phyloP scores from a whole-genome alignment of 441 rosid genomes.

The Populus hybrid region DNA sequence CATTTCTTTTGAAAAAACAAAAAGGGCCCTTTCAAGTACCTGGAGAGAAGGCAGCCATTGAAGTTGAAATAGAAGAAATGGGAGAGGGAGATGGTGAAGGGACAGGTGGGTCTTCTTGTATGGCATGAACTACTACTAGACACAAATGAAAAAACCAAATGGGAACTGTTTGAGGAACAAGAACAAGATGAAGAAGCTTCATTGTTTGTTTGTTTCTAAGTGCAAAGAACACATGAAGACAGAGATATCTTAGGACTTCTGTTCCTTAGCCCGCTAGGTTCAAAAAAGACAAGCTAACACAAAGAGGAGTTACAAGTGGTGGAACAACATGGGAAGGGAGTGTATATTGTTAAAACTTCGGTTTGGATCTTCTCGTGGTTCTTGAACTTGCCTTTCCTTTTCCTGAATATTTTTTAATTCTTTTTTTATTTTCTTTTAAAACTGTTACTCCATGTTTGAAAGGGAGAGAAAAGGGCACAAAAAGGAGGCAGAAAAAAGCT shows the following conservation, averaged over 20 bases:
- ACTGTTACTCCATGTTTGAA: not conserved
- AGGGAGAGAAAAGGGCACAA: conserved; percentile 1
- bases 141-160: conserved; percentile 27
- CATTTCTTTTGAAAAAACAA: not conserved
- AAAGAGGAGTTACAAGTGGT: conserved; percentile 1
- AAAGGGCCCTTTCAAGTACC: conserved; percentile 32
- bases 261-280: conserved; percentile 15
- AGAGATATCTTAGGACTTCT: not conserved
- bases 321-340: not conserved
- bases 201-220: conserved; percentile 20
- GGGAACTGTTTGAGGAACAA: conserved; percentile 35
- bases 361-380: conserved; percentile 10
- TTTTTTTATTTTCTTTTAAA: not conserved
- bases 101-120: conserved; percentile 25
- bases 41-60: conserved; percentile 62
- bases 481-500: conserved; percentile 14
- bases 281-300: not conserved
- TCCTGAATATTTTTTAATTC: not conserved
- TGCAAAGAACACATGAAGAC: conserved; percentile 34
- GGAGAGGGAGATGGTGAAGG: conserved; percentile 27
- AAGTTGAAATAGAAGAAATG: conserved; percentile 43
- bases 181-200: conserved; percentile 42
- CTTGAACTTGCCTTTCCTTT: not conserved
- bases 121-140: conserved; percentile 19
- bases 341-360: not conserved